A percentile compares a stretch with the other conserved stretches of the same genome.
Conservation (phyloP, 371 early-diverging fungal species). For the Lichtheimia ornata region DNA sequence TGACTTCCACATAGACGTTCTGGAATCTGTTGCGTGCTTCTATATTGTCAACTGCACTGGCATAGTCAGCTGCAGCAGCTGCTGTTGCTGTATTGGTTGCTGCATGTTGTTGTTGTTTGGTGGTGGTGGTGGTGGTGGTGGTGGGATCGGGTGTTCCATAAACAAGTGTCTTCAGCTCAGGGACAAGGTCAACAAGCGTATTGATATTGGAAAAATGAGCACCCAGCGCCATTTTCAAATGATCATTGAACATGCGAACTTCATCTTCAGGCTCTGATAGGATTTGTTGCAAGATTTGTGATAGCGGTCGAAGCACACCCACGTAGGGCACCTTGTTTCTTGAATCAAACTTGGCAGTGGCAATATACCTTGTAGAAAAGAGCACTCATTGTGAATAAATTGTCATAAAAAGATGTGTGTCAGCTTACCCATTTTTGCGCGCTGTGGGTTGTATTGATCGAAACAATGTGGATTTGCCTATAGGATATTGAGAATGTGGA, state of each 20-base stretch:
- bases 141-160: too few species aligned
- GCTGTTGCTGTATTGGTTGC: neutral
- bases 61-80: neutral
- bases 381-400: neutral
- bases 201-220: conserved; percentile 39
- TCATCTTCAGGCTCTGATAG: conserved; percentile 45
- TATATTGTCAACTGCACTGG: conserved; percentile 26
- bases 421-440: conserved; percentile 38
- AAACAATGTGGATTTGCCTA: conserved; percentile 46
- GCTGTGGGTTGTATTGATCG: conserved; percentile 39
- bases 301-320: conserved; percentile 39
- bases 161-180: conserved; percentile 38
- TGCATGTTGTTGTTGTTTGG: conserved; percentile 12
- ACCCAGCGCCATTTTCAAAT: conserved; percentile 34
- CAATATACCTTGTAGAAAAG: conserved; percentile 49
- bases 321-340: conserved; percentile 44
- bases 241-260: conserved; percentile 33
- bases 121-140: too few species aligned
- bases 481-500: neutral
- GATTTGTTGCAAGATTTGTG: conserved; percentile 46
- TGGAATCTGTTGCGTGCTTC: conserved; percentile 46
- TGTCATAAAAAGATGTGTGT: neutral
- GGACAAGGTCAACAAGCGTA: conserved; percentile 35
- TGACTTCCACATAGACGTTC: conserved; percentile 41
- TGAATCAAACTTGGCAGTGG: conserved; percentile 40